A percentile compares a stretch with the other conserved stretches of the same genome.
Conservation (phyloP, 2,329 filamentous ascomycete species). For the Phyllosticta ampelicida region DNA sequence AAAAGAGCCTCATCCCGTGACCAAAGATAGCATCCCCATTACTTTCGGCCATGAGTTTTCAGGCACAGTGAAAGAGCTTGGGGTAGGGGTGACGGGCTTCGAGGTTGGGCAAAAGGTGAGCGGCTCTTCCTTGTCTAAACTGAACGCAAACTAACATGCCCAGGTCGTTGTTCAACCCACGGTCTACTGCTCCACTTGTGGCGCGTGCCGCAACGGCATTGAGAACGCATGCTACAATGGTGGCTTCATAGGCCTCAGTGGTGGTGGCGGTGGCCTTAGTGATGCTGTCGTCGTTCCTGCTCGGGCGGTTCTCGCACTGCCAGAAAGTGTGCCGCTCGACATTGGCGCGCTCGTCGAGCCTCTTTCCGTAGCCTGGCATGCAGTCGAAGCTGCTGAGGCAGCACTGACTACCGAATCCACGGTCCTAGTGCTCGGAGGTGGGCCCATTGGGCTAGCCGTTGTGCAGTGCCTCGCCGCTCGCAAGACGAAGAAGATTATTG, state of each 20-base stretch:
- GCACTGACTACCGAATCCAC: conserved; percentile 27
- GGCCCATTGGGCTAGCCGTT: conserved; percentile 52
- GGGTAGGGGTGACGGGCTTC: conserved; percentile 37
- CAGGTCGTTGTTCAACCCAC: conserved; percentile 49
- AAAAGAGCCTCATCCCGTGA: conserved; percentile 45
- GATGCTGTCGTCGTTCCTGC: conserved; percentile 45
- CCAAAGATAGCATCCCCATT: conserved; percentile 46
- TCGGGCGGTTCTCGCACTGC: conserved; percentile 39
- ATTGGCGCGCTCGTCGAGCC: conserved; percentile 52
- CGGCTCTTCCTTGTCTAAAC: not conserved
- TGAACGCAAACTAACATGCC: not conserved
- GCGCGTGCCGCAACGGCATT: conserved; percentile 41
- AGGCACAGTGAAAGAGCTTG: conserved; percentile 49
- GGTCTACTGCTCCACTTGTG: conserved; percentile 46
- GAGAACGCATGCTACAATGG: conserved; percentile 49
- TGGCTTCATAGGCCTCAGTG: conserved; percentile 42
- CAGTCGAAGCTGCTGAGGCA: conserved; percentile 16
- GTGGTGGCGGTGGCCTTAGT: conserved; percentile 45
- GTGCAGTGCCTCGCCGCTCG: conserved; percentile 47
- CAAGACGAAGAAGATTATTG: conserved; percentile 45
- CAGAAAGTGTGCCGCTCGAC: conserved; percentile 42
- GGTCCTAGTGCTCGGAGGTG: conserved; percentile 49
- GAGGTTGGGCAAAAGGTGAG: conserved; percentile 37
- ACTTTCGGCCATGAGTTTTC: conserved; percentile 57
- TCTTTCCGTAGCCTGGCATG: conserved; percentile 54